Evolutionary conservation across 192 early-diverging fungal genomes (phyloP).

Genomic region (Backusella psychrophila): DNA sequence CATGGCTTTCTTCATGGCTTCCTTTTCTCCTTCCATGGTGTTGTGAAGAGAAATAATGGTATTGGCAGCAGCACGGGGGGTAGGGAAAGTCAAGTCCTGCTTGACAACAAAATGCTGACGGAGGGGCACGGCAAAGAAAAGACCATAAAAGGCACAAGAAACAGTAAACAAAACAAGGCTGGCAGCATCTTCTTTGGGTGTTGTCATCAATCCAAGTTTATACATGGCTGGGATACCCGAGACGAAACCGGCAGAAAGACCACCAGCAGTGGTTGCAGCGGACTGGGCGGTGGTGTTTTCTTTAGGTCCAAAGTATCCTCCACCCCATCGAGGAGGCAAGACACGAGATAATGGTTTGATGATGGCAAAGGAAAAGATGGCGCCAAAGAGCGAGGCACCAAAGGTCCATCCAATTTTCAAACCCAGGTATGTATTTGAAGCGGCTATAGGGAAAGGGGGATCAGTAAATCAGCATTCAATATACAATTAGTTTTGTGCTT

Average conservation of each 20-base stretch:
- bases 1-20: constrained; percentile 47
- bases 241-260: constrained; percentile 59
- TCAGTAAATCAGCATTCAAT: neutral
- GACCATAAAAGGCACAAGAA: constrained; percentile 62
- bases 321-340: constrained; percentile 34
- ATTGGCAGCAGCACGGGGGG: constrained; percentile 61
- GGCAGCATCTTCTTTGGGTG: constrained; percentile 46
- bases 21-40: constrained; percentile 41
- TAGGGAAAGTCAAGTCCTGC: constrained; percentile 66
- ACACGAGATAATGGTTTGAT: constrained; percentile 50
- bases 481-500: neutral
- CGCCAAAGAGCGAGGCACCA: constrained; percentile 51
- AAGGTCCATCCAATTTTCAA: constrained; percentile 62
- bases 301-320: constrained; percentile 64
- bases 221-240: constrained; percentile 72
- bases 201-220: constrained; percentile 54
- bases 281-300: constrained; percentile 68
- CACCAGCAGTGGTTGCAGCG: constrained; percentile 68
- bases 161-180: constrained; percentile 54
- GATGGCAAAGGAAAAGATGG: constrained; percentile 61
- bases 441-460: constrained; percentile 26
- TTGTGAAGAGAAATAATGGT: constrained; percentile 61
- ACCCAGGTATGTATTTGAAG: constrained; percentile 71
- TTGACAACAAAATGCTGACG: constrained; percentile 66
- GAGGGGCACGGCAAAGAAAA: constrained; percentile 72